Percentiles rank a stretch among this genome's conserved stretches.
These are phyloP conservation scores for Barnettozyma botsteinii DNA, from an alignment of 805 yeast species.

Conservation along the genomic window DNA sequence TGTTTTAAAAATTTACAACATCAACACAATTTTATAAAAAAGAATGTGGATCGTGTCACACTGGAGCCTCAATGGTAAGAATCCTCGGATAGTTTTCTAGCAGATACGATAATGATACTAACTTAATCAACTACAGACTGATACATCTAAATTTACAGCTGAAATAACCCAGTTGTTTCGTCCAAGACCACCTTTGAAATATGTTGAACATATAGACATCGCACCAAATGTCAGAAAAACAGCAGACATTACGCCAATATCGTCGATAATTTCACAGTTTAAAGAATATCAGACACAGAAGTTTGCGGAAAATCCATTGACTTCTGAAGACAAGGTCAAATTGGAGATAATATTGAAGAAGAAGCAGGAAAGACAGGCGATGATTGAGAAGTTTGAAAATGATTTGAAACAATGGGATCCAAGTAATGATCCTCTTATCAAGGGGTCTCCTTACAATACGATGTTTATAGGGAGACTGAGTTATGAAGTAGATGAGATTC, in stretches of 20 bases:
- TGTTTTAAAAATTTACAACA: no score
- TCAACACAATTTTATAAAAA: no score
- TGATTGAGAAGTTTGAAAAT: conserved; percentile 29
- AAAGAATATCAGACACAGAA: conserved; percentile 24
- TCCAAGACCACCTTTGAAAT: conserved; percentile 23
- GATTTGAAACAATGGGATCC: conserved; percentile 48
- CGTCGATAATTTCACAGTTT: conserved; percentile 22
- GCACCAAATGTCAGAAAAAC: conserved; percentile 16
- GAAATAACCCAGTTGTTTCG: conserved; percentile 37
- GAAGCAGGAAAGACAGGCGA: conserved; percentile 19
- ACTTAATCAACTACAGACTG: conserved; percentile 17
- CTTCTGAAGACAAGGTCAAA: conserved; percentile 27
- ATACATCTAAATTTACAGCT: conserved; percentile 32
- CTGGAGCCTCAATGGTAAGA: neutral
- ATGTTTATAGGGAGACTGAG: conserved; percentile 71
- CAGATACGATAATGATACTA: conserved; percentile 1
- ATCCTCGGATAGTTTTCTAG: neutral
- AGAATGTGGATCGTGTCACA: no score
- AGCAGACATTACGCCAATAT: conserved; percentile 16
- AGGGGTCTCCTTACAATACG: conserved; percentile 73
- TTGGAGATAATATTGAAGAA: conserved; percentile 27
- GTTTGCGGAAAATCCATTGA: conserved; percentile 11
- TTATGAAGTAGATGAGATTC: conserved; percentile 59
- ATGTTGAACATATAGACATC: conserved; percentile 18
- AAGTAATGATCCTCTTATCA: conserved; percentile 45